These are phyloP conservation scores for Farysia itapuensis DNA, from an alignment of 1,284 basidiomycete species.

Conservation along the genomic window DNA sequence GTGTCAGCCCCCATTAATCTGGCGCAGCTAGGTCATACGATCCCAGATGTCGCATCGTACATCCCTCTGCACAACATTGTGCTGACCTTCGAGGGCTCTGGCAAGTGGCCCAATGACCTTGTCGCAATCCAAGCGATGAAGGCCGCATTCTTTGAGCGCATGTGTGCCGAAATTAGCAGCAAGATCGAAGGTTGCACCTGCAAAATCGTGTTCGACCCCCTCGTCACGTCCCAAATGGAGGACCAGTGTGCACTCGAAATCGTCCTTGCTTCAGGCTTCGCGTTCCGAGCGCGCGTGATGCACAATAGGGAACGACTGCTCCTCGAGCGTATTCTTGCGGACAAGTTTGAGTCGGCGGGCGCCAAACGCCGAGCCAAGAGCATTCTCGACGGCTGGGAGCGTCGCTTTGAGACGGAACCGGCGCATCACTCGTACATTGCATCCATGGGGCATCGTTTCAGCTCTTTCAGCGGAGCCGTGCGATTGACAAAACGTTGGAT, in stretches of 20 bases:
- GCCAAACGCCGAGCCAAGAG: conserved; percentile 66
- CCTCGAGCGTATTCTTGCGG: conserved; percentile 70
- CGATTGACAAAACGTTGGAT: conserved; percentile 92
- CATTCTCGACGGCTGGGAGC: conserved; percentile 70
- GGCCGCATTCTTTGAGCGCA: conserved; percentile 70
- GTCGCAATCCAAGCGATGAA: conserved; percentile 92
- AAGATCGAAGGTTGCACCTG: conserved; percentile 60
- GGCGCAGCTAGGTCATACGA: conserved; percentile 45
- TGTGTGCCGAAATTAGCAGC: conserved; percentile 39
- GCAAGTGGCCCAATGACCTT: conserved; percentile 93
- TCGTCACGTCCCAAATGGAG: conserved; percentile 62
- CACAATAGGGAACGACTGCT: conserved; percentile 82
- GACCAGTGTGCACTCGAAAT: conserved; percentile 78
- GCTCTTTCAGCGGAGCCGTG: conserved; percentile 79
- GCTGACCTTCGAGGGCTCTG: conserved; percentile 71
- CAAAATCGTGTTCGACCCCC: conserved; percentile 62
- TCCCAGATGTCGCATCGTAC: conserved; percentile 55
- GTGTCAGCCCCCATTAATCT: conserved; percentile 66
- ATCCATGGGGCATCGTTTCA: conserved; percentile 75
- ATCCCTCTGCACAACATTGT: conserved; percentile 63
- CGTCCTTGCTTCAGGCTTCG: conserved; percentile 78
- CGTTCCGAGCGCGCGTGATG: conserved; percentile 80
- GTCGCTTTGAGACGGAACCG: conserved; percentile 76
- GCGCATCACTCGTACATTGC: conserved; percentile 82
- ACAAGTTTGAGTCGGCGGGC: conserved; percentile 55